phyloP scores from a whole-genome alignment of 2,329 filamentous ascomycete genomes.

The Fusarium praegraminearum region DNA sequence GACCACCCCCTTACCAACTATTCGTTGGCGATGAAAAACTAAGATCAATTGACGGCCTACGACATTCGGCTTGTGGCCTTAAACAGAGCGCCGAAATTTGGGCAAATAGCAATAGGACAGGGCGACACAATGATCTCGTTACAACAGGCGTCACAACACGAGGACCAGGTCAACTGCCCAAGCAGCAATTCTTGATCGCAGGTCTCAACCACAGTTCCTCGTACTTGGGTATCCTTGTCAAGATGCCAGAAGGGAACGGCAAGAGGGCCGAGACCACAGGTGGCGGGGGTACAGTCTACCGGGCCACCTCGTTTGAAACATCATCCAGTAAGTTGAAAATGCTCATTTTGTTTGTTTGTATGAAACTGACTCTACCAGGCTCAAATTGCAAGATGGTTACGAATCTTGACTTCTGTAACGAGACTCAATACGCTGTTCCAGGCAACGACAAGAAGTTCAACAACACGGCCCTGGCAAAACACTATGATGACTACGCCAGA shows the following conservation, averaged over 20 bases:
- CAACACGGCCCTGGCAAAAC: conserved; percentile 71
- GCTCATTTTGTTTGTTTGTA: neutral
- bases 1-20: conserved; percentile 75
- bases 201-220: conserved; percentile 77
- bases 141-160: conserved; percentile 76
- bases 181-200: conserved; percentile 88
- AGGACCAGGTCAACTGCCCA: conserved; percentile 75
- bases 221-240: conserved; percentile 81
- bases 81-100: conserved; percentile 72
- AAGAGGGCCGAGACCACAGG: conserved; percentile 64
- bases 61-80: conserved; percentile 86
- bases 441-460: conserved; percentile 75
- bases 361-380: conserved; percentile 58
- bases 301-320: conserved; percentile 78
- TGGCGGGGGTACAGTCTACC: conserved; percentile 82
- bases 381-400: conserved; percentile 88
- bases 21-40: conserved; percentile 77
- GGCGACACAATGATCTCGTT: conserved; percentile 61
- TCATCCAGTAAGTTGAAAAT: conserved; percentile 72
- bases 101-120: conserved; percentile 62
- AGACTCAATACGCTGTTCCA: conserved; percentile 92
- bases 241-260: conserved; percentile 61
- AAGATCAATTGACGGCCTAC: conserved; percentile 73
- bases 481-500: conserved; percentile 83
- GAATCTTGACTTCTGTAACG: conserved; percentile 88